Base-by-base conservation (phyloP, 129 eudicot species). In the Flaveria brownii region DNA sequence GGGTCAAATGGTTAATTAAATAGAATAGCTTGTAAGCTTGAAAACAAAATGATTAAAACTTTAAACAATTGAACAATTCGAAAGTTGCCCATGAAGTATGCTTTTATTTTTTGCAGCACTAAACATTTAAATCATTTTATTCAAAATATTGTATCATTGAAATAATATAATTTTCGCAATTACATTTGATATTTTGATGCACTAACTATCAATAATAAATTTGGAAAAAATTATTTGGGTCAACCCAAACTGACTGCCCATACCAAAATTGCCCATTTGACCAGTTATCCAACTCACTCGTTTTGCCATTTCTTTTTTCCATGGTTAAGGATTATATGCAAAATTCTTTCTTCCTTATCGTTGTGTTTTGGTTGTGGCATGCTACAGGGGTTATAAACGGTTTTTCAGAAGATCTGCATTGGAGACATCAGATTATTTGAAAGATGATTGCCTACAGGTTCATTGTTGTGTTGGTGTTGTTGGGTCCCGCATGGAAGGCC, bases 391-490 rank as follows among this genome's bases (percentile, higher is more conserved):
- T 47, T 92, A 92, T 78, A 92, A 89, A 64, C 81, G 96, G 6
- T 89, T 92, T 74, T 89, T 80, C 49, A 89, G 75, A 71, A 86
- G 97, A 84, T 67, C 84, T 49, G 55, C 82, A 51, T 70, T 92
- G 77, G 97, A 91, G 87, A 65, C 91, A 61, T 92, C 97, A 22
- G 90, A 87, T 71, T 92, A 87, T 85, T 79, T 92, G 76, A 89
- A 87, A 72, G 97, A 87, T 71, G 97, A 92, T 79, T 92, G 91
- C 61, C 97, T 92, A 74, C 86, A 85, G n/a, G 87, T 92, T 59
- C 96, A 82, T 70, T 90, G 96, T 72, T 84, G 88, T 57, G 97
- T 92, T 71, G 97, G 96, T 28, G 97, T 92, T 71, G 97, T 91
- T 11, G 87, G 73, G 81, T 85, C 92, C 9, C 88, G 70, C 23